Base-by-base conservation (phyloP, 768 basidiomycete genomes). In the Mycena floridula region DNA sequence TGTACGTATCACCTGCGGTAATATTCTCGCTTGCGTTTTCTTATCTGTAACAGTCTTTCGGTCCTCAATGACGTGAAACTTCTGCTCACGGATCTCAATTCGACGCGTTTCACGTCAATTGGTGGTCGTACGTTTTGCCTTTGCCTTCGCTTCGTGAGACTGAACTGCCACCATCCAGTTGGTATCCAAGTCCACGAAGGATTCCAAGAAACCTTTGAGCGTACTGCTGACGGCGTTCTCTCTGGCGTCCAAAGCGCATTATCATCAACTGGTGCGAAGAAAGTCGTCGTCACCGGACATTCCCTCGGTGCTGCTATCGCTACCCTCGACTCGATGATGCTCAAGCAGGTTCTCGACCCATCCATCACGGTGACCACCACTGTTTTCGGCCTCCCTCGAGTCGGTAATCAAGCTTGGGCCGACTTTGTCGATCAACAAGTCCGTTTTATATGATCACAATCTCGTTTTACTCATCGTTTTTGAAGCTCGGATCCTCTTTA, bases 291-390 rank as follows among this genome's bases (percentile, higher is more conserved):
- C n/a, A 62, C 68, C 8, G 71, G 72, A 1, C 71, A 72, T 47
- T 64, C 64, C 35, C 61, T 69, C 15, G 66, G 72, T 26, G 73
- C 68, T 9, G 73, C 73, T 3, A 59, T 76, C 30, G 68, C 72
- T n/a, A 59, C 63, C 25, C 61, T 76, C 46, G 72, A 73, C 50
- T 67, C 66, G 11, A 54, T 68, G 35, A 59, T 70, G 57, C 60
- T 76, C 40, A 60, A 57, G 25, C 54, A 59, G 48, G 47, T 59
- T n/a, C 63, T 74, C 30, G 59, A 60, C 37, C 42, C 63, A 9
- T 60, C 60, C 25, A 51, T 68, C 16, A 15, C 49, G 3, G 50
- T 74, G 45, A 60, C 50, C 3, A 61, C 67, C 2, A 61, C 61
- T 11, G 59, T 63, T 24, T 72, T 67, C 41, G 71, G 71, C 15